Evolutionary conservation across 345 rosid species (phyloP).

Genomic region (Euphorbia lathyris): DNA sequence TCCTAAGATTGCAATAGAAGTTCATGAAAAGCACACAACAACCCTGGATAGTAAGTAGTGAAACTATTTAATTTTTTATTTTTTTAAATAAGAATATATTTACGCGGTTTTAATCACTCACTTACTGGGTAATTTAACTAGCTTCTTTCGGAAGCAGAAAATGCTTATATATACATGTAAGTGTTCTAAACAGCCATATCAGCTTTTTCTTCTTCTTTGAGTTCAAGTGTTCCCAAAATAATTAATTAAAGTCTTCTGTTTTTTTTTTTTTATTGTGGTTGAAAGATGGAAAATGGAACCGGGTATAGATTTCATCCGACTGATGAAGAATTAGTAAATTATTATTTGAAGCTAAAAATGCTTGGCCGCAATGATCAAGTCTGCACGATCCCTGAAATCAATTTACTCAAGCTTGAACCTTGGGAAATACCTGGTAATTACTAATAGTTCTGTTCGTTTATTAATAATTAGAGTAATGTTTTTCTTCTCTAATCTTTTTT

Average conservation of each 20-base stretch:
- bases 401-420: neutral
- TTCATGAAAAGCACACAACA: too few species aligned
- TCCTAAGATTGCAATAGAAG: too few species aligned
- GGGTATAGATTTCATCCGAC: conserved; percentile 12
- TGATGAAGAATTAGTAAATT: neutral
- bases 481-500: too few species aligned
- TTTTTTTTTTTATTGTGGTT: too few species aligned
- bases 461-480: too few species aligned
- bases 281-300: neutral
- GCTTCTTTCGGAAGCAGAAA: neutral
- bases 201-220: neutral
- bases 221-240: neutral
- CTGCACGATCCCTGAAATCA: neutral
- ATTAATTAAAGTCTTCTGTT: too few species aligned
- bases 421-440: conserved; percentile 10
- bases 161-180: too few species aligned
- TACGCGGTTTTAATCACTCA: too few species aligned
- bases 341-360: neutral
- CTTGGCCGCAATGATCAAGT: neutral
- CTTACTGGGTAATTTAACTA: neutral
- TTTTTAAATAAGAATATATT: too few species aligned
- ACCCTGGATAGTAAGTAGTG: too few species aligned
- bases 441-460: too few species aligned
- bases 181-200: neutral
- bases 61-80: too few species aligned